Base-by-base conservation (phyloP, 2,329 filamentous ascomycete genomes). In the Phialocephala subalpina region DNA sequence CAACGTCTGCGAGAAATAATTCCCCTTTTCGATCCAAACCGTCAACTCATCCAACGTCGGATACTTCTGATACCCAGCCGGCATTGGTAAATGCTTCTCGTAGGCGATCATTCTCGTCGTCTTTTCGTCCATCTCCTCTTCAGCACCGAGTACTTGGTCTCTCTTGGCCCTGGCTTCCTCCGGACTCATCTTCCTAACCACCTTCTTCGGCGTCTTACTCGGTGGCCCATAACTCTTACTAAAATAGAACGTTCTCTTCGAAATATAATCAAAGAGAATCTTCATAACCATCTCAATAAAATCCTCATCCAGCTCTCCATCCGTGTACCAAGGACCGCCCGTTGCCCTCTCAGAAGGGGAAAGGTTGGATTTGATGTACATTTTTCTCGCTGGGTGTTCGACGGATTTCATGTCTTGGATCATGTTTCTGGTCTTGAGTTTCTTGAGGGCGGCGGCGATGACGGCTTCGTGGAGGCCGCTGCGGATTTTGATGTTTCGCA, bases 281-380 rank as follows among this genome's bases (percentile, higher is more conserved):
- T 87, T 85, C 67, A 92, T 87, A 58, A 97, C 83, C 49, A 88
- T 88, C 64, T 92, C 89, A 73, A 98, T 94, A 77, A 99, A 93
- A 65, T 91, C 92, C 70, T 92, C 90, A 79, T 99, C 96, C 14
- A 98, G 86, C 70, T 94, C 92, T 60, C 93, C 92, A 69, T 97
- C 94, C 8, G 92, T 94, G 78, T 96, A 97, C 93, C 95, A 99
- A 9, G 93, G 92, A 1, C 96, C 96, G 57, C 96, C 96, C 0
- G 94, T 97, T 56, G 97, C 92, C 68, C 96, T 92, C 68, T 97
- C 94, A 62, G 91, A 93, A 0, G 96, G 95, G 12, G 89, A 88
- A 67, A 99, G 86, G 69, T 90, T 90, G 62, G 90, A 88, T 75
- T 97, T 90, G 85, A 99, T 97, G 84, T 96, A 99, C 86, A 97